Percentiles rank a stretch among this genome's conserved stretches.
Conservation (phyloP, 345 rosid species). For the Murraya paniculata region DNA sequence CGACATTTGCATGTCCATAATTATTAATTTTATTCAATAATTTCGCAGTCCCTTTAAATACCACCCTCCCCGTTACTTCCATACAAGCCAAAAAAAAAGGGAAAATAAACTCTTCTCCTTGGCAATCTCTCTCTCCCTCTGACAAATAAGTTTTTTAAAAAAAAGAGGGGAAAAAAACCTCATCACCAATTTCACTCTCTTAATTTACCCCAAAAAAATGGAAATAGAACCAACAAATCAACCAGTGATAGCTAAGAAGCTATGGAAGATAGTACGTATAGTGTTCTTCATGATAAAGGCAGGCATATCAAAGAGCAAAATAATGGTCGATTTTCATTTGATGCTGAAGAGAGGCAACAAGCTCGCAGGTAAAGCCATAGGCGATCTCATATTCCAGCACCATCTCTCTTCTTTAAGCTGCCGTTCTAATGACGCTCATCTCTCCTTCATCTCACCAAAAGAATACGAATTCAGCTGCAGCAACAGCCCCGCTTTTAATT, state of each 20-base stretch:
- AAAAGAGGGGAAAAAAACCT: not conserved
- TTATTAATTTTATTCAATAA: not conserved
- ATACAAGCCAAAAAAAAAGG: not conserved
- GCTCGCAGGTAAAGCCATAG: conserved; percentile 55
- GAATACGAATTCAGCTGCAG: conserved; percentile 98
- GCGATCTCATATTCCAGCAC: conserved; percentile 41
- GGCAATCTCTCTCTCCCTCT: conserved; percentile 11
- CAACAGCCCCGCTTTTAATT: conserved; percentile 59
- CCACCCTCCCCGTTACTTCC: conserved; percentile 17
- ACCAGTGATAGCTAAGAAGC: conserved; percentile 45
- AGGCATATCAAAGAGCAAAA: conserved; percentile 52
- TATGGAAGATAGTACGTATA: conserved; percentile 48
- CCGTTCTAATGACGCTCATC: conserved; percentile 53
- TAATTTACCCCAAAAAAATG: conserved; percentile 21
- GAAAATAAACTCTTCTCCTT: not conserved
- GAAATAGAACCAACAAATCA: conserved; percentile 47
- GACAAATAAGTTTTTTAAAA: not conserved
- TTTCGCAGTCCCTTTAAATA: conserved; percentile 42
- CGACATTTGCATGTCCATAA: too few relatives aligned
- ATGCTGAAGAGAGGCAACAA: conserved; percentile 54
- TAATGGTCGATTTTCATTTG: conserved; percentile 52
- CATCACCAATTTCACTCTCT: conserved; percentile 8
- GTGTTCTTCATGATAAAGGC: conserved; percentile 54
- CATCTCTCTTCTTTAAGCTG: conserved; percentile 57
- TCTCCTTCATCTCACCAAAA: conserved; percentile 57